Evolutionary conservation across 2,329 filamentous ascomycete genomes (phyloP), one percentile per base, ranked within the genome.

Genomic region (Talaromyces sp.): DNA sequence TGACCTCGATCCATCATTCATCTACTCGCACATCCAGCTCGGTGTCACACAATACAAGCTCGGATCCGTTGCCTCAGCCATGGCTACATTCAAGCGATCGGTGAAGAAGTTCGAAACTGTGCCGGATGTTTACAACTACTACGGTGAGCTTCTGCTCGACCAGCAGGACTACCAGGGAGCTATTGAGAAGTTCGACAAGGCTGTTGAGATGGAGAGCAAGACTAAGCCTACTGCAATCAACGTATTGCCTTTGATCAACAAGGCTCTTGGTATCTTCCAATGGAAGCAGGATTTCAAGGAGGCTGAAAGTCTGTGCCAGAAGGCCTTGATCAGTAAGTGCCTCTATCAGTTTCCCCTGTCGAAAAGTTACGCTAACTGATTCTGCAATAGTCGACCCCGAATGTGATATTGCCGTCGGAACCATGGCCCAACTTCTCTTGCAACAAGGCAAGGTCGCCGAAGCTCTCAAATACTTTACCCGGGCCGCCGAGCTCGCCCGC

Each of bases 1-100:
- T 74, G 95, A 99, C 73, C 86, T 99, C 35, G 95, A 99, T 83
- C 87, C 88, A 71, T 89, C 92, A 71, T 99, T 99, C 80, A 99
- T 99, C 82, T 99, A 97, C 86, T 98, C 94, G 8, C 95, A 99
- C 82, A 99, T 99, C 74, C 95, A 99, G 81, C 91, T 99, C 50
- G 95, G 95, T 78, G 95, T 99, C 61, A 99, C 95, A 59, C 95
- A 99, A 81, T 99, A 99, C 85, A 99, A 99, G 89, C 96, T 98
- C 90, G 95, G 95, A 71, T 97, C 92, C 35, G 91, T 99, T 66
- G 95, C 95, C 8, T 97, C 93, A 9, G 97, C 93, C 56, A 98
- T 98, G 93, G 94, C 95, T 41, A 99, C 95, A 6, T 98, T 99
- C 89, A 88, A 94, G 72, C 87, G 93, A 69, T 97, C 93, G 80